Base-by-base conservation (phyloP, 495 filamentous ascomycete genomes). In the Cryomyces minteri region DNA sequence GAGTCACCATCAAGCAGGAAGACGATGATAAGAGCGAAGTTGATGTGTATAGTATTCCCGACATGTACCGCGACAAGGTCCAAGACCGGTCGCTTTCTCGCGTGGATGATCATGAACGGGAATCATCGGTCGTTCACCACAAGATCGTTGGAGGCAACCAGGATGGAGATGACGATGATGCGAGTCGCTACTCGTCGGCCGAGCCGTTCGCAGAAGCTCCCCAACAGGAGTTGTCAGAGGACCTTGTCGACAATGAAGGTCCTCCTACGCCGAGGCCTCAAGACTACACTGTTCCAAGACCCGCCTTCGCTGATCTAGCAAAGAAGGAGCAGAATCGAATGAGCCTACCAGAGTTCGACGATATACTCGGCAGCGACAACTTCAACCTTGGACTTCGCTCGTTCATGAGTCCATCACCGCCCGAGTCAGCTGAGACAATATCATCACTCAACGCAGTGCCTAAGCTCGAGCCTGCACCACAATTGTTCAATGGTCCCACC, bases 21-120 rank as follows among this genome's bases (percentile, higher is more conserved):
- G 69, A 68, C 10, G 74, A 79, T 43, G 63, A 70, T 12, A 68
- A 76, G 3, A 66, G 68, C 39, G 76, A 73, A 11, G 48, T 70
- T 25, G 79, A 88, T 54, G 65, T 86, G 25, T 84, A 84, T 51
- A 68, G 72, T 12, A 79, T 88, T 42, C 70, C 82, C n/a, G 79
- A 82, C 45, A 66, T 76, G 56, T 74, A 69, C 39, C 28, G 67
- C 67, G 33, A 50, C 31, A 47, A 56, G 36, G 41, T 48, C 41
- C 40, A 49, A 12, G 60, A 55, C 37, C 49, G 51, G 5, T 54
- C 59, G 9, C 43, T 28, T 9, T 50, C 56, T 38, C 31, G 51
- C 25, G 40, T 56, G 37, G 59, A 58, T 33, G 52, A 60, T 32
- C 49, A 58, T 43, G 60, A 65, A 32, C 49, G 62, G 4, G 54